A percentile compares a stretch with the other conserved stretches of the same genome.
phyloP scores from a whole-genome alignment of 176 grass and related monocot genomes.

The Oryza nivara region DNA sequence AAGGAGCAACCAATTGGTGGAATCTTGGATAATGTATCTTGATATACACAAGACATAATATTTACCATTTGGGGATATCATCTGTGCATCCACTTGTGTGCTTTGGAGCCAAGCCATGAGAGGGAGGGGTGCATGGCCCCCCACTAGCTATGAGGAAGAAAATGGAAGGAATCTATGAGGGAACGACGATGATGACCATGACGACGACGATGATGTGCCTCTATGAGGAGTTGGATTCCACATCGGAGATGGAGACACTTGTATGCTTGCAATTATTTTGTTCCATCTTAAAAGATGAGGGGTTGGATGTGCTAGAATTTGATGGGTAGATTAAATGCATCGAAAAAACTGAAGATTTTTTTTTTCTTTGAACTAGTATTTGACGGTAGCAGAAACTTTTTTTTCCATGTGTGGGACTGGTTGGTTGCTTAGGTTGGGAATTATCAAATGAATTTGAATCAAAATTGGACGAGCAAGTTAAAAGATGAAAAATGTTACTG shows the following conservation, averaged over 20 bases:
- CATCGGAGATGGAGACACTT: constrained; percentile 34
- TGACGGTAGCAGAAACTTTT: not conserved
- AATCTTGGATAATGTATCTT: constrained; percentile 41
- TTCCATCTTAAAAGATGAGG: not conserved
- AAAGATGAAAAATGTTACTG: not conserved
- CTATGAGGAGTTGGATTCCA: constrained; percentile 36
- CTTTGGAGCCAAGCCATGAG: constrained; percentile 33
- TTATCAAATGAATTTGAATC: not conserved
- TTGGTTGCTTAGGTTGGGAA: not conserved
- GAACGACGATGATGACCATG: constrained; percentile 18
- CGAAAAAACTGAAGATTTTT: not conserved
- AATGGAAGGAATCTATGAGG: constrained; percentile 32
- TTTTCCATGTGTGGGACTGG: not conserved
- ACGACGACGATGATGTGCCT: not conserved
- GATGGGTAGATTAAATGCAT: not conserved
- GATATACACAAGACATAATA: not conserved
- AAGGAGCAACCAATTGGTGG: constrained; percentile 22
- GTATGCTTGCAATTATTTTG: constrained; percentile 18
- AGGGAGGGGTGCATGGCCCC: constrained; percentile 22
- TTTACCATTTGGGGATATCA: constrained; percentile 53
- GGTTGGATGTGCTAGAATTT: not conserved
- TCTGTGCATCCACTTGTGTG: constrained; percentile 32
- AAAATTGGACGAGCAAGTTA: not conserved
- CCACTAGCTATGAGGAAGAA: not conserved
- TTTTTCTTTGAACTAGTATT: not conserved